A percentile compares a stretch with the other conserved stretches of the same genome.
These are phyloP conservation scores for Sporothrix brunneoviolacea DNA, from an alignment of 2,329 filamentous ascomycete genomes.

Conservation along the genomic window DNA sequence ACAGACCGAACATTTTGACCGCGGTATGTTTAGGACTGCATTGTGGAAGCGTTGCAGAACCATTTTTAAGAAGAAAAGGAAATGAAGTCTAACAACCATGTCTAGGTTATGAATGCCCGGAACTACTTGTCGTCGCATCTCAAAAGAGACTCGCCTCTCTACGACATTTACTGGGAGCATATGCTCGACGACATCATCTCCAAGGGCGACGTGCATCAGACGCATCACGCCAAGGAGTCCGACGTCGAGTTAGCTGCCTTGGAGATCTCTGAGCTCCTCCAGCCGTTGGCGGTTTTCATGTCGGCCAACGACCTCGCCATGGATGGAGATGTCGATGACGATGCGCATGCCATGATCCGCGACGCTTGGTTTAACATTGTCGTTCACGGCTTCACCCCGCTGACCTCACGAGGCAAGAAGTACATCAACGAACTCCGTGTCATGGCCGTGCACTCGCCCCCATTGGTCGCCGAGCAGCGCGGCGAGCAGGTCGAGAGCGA, in stretches of 20 bases:
- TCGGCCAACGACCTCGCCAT: constrained; percentile 54
- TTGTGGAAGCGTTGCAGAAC: too few species aligned
- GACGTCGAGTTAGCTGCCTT: constrained; percentile 77
- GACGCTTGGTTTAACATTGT: constrained; percentile 99
- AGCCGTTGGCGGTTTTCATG: constrained; percentile 80
- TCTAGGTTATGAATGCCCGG: constrained; percentile 73
- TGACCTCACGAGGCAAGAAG: constrained; percentile 64
- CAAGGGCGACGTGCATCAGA: constrained; percentile 77
- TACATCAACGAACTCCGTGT: constrained; percentile 71
- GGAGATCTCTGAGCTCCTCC: constrained; percentile 81
- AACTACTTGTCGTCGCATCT: constrained; percentile 68
- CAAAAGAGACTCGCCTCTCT: constrained; percentile 63
- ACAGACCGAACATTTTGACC: constrained; percentile 59
- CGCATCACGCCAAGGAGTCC: constrained; percentile 64
- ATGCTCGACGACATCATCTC: constrained; percentile 82
- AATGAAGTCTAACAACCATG: too few species aligned
- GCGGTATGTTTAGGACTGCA: too few species aligned
- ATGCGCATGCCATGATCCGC: constrained; percentile 66
- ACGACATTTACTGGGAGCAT: constrained; percentile 76
- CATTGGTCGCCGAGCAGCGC: constrained; percentile 80
- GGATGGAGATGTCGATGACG: constrained; percentile 50
- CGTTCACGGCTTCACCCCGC: constrained; percentile 79
- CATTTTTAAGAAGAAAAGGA: too few species aligned
- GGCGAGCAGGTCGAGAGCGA: constrained; percentile 91
- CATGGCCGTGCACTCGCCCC: constrained; percentile 80